phyloP scores from a whole-genome alignment of 768 basidiomycete genomes.

The Leccinum variicolor region DNA sequence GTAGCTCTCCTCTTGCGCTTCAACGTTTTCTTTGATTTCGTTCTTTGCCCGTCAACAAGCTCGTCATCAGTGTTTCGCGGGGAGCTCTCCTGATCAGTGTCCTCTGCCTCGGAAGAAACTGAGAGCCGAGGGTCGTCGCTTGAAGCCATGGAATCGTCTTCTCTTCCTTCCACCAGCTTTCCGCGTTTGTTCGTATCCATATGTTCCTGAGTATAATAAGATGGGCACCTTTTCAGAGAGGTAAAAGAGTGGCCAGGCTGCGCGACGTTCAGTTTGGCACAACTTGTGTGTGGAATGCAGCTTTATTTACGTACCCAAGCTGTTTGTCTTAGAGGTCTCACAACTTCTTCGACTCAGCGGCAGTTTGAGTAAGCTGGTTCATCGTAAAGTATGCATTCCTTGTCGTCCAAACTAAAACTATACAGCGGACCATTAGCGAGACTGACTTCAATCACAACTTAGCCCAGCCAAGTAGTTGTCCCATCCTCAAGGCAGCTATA shows the following conservation, averaged over 20 bases:
- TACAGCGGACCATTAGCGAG: constrained; percentile 2
- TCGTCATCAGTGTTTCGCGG: constrained; percentile 60
- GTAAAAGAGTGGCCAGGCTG: neutral
- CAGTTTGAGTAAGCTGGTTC: constrained; percentile 3
- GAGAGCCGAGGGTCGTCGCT: constrained; percentile 5
- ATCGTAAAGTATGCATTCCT: constrained; percentile 6
- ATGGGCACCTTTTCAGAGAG: neutral
- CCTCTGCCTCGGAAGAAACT: constrained; percentile 11
- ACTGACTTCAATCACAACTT: constrained; percentile 5
- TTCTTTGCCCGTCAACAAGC: constrained; percentile 48
- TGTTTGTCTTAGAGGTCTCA: neutral
- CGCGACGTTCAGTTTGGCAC: neutral
- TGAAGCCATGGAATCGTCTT: constrained; percentile 7
- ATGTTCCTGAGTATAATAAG: constrained; percentile 7
- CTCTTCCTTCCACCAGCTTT: constrained; percentile 35
- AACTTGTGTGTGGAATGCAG: neutral
- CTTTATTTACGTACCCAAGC: neutral
- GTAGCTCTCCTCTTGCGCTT: constrained; percentile 85
- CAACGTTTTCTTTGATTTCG: constrained; percentile 74
- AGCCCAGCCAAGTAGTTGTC: constrained; percentile 4
- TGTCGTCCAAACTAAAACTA: constrained; percentile 5
- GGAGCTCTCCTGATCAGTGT: constrained; percentile 22
- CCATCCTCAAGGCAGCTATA: constrained; percentile 3
- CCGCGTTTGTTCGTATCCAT: constrained; percentile 58
- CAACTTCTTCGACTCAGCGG: constrained; percentile 5